A percentile compares a stretch with the other conserved stretches of the same genome.
Conservation (phyloP, 176 grass and related monocot species). For the Rhynchospora pubera region DNA sequence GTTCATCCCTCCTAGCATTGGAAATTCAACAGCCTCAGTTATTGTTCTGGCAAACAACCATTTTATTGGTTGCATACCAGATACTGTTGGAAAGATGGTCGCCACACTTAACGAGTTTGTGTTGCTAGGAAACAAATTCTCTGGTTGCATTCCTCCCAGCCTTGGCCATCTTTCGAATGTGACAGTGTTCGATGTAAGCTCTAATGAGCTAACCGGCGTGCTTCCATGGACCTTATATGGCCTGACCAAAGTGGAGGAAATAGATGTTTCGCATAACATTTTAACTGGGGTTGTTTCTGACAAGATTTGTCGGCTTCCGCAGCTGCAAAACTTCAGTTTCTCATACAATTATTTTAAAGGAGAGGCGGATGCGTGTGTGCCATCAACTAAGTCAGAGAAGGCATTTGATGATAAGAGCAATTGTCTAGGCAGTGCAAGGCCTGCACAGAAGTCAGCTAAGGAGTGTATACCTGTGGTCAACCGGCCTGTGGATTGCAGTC, state of each 20-base stretch:
- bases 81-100: constrained; percentile 46
- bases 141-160: constrained; percentile 50
- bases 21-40: constrained; percentile 44
- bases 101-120: constrained; percentile 55
- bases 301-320: constrained; percentile 29
- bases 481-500: constrained; percentile 37
- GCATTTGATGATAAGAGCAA: constrained; percentile 44
- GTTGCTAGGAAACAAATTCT: constrained; percentile 46
- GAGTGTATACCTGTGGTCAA: constrained; percentile 33
- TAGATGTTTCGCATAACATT: constrained; percentile 46
- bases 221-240: constrained; percentile 32
- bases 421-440: constrained; percentile 29
- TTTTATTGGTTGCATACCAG: constrained; percentile 58
- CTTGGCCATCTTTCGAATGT: constrained; percentile 30
- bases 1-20: constrained; percentile 38
- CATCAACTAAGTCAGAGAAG: not conserved
- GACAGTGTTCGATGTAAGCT: constrained; percentile 41
- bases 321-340: constrained; percentile 52
- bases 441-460: constrained; percentile 23
- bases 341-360: constrained; percentile 54
- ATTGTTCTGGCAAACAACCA: constrained; percentile 63
- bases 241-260: constrained; percentile 34
- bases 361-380: constrained; percentile 28
- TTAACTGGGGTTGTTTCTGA: constrained; percentile 32
- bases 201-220: constrained; percentile 34